phyloP scores from a whole-genome alignment of 177 flowering plant species.

The Vitis hybrid region DNA sequence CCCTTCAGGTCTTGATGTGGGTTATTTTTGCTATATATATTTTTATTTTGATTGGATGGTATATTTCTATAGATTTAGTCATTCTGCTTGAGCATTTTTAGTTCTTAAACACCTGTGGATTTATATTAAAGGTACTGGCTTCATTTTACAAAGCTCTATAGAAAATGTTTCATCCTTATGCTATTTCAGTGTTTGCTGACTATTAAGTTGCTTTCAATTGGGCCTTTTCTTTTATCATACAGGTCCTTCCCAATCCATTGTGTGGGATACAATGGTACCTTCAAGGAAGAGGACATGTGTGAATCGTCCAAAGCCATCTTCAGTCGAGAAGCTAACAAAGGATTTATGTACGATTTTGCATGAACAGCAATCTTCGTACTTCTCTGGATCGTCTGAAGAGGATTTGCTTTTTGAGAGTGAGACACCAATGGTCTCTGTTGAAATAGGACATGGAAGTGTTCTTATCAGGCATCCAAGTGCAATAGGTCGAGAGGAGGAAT shows the following conservation, averaged over 20 bases:
- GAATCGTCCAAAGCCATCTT: conserved; percentile 72
- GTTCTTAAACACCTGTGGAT: too few species aligned
- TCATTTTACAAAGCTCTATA: too few species aligned
- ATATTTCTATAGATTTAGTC: too few species aligned
- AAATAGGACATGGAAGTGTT: conserved; percentile 94
- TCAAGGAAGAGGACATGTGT: conserved; percentile 90
- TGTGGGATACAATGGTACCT: conserved; percentile 85
- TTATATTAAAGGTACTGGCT: too few species aligned
- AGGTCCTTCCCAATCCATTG: conserved; percentile 80
- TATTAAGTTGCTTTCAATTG: conserved; percentile 3
- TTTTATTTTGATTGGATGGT: too few species aligned
- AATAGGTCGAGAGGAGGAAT: conserved; percentile 79
- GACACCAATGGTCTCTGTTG: conserved; percentile 88
- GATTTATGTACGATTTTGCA: conserved; percentile 70
- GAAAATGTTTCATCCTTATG: background rate
- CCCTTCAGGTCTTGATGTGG: background rate
- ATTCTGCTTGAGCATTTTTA: too few species aligned
- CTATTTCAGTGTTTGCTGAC: conserved; percentile 1
- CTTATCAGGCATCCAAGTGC: conserved; percentile 79
- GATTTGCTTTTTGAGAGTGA: conserved; percentile 84
- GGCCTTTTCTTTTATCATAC: conserved; percentile 9
- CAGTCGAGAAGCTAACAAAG: conserved; percentile 85
- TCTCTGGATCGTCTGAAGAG: conserved; percentile 81
- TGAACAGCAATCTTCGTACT: conserved; percentile 73
- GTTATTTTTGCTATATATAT: background rate